phyloP scores from a whole-genome alignment of 1,284 basidiomycete genomes.

The Ganoderma lingzhi region DNA sequence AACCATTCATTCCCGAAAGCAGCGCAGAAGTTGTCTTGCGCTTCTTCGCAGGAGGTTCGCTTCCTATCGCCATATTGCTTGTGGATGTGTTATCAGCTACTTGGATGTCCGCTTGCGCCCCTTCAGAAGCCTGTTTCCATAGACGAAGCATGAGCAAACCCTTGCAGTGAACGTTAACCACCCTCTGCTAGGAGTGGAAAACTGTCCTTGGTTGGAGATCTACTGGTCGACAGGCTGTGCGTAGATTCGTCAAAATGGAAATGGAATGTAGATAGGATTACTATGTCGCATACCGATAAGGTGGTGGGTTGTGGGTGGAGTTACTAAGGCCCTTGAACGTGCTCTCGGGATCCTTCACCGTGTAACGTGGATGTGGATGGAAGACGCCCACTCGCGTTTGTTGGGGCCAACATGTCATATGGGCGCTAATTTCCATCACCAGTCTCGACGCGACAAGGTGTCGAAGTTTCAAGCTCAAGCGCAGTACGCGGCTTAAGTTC shows the following conservation, averaged over 20 bases:
- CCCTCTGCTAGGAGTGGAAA: neutral
- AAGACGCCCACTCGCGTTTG: conserved; percentile 1
- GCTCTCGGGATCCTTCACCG: neutral
- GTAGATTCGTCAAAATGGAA: neutral
- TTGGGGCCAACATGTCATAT: neutral
- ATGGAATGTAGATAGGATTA: neutral
- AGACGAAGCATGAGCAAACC: conserved; percentile 55
- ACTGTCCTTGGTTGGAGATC: neutral
- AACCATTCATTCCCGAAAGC: neutral
- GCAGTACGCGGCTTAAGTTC: neutral
- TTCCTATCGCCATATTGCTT: neutral
- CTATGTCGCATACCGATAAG: neutral
- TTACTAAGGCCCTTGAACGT: neutral
- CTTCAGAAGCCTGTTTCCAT: conserved; percentile 61
- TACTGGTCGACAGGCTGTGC: neutral
- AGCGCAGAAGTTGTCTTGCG: conserved; percentile 10
- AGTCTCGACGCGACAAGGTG: neutral
- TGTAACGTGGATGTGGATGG: neutral
- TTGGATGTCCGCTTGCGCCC: conserved; percentile 18
- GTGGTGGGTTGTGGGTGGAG: neutral
- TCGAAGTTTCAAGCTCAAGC: neutral
- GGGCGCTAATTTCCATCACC: neutral
- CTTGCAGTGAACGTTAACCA: conserved; percentile 11
- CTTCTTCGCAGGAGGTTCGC: conserved; percentile 16
- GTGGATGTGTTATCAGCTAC: neutral